Conservation (phyloP, 768 basidiomycete species). For the Podaxis mareebaensis region DNA sequence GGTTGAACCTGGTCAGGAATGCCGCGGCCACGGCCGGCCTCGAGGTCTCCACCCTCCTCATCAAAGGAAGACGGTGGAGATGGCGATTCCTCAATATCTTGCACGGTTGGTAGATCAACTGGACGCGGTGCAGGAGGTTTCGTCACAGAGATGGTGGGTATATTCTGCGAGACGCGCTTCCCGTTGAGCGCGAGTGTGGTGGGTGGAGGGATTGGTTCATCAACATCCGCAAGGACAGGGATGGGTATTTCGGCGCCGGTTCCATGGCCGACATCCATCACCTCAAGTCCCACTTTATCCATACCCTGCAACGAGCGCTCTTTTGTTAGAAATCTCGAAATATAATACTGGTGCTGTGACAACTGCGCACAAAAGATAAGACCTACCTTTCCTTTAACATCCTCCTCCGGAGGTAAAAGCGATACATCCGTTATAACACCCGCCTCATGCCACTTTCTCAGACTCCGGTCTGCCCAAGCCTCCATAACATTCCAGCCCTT, state of each 20-base stretch:
- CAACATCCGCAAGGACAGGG: slow-evolving; percentile 52
- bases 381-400: slow-evolving; percentile 47
- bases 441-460: slow-evolving; percentile 82
- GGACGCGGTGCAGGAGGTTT: slow-evolving; percentile 74
- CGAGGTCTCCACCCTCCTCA: slow-evolving; percentile 39
- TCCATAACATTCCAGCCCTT: slow-evolving; percentile 91
- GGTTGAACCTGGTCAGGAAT: slow-evolving; percentile 34
- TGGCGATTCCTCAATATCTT: slow-evolving; percentile 56
- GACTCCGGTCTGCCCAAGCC: slow-evolving; percentile 89
- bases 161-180: slow-evolving; percentile 23
- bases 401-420: slow-evolving; percentile 37
- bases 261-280: slow-evolving; percentile 37
- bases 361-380: neutral
- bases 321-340: slow-evolving; percentile 16
- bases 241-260: slow-evolving; percentile 61
- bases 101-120: slow-evolving; percentile 65
- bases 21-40: slow-evolving; percentile 43
- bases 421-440: slow-evolving; percentile 64
- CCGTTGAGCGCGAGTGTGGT: slow-evolving; percentile 23
- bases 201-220: slow-evolving; percentile 36
- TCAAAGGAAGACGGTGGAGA: slow-evolving; percentile 43
- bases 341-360: neutral
- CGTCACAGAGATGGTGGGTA: slow-evolving; percentile 64
- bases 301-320: slow-evolving; percentile 30
- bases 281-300: slow-evolving; percentile 46